Percentiles rank a stretch among this genome's conserved stretches.
Evolutionary conservation across 2,329 filamentous ascomycete species (phyloP).

Genomic region (Colletotrichum shisoi): DNA sequence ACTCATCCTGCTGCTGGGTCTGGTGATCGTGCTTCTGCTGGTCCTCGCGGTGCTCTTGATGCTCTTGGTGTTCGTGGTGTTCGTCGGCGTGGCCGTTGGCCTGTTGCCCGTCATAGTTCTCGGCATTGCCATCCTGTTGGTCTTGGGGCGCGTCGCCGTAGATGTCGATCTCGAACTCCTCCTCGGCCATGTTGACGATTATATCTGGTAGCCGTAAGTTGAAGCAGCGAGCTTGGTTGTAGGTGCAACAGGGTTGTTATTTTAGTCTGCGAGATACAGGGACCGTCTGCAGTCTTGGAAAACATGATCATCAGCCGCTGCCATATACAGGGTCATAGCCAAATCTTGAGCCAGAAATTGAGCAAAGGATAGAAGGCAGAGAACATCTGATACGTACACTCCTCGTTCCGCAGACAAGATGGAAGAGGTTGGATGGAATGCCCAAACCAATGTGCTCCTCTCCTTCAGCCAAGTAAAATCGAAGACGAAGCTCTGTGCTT

Average conservation of each 20-base stretch:
- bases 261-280: conserved; percentile 49
- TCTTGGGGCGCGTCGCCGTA: conserved; percentile 66
- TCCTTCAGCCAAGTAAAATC: conserved; percentile 47
- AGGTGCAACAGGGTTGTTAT: conserved; percentile 40
- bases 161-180: conserved; percentile 77
- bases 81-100: conserved; percentile 46
- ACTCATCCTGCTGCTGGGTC: conserved; percentile 42
- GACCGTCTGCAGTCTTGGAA: conserved; percentile 48
- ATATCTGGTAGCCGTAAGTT: conserved; percentile 34
- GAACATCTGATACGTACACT: conserved; percentile 65
- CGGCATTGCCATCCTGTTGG: conserved; percentile 52
- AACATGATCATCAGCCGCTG: conserved; percentile 39
- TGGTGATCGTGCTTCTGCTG: conserved; percentile 53
- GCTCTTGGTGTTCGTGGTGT: conserved; percentile 49
- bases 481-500: conserved; percentile 73
- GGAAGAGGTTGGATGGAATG: conserved; percentile 40
- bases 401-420: conserved; percentile 45
- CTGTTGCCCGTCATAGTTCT: conserved; percentile 45
- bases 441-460: conserved; percentile 35
- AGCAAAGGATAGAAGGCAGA: conserved; percentile 45
- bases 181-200: conserved; percentile 67
- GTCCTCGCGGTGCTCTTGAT: conserved; percentile 46
- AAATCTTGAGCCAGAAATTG: conserved; percentile 29
- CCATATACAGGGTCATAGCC: conserved; percentile 35
- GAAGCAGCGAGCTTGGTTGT: conserved; percentile 29